Base-by-base conservation (phyloP, 2,329 filamentous ascomycete species). In the Monilinia laxa region DNA sequence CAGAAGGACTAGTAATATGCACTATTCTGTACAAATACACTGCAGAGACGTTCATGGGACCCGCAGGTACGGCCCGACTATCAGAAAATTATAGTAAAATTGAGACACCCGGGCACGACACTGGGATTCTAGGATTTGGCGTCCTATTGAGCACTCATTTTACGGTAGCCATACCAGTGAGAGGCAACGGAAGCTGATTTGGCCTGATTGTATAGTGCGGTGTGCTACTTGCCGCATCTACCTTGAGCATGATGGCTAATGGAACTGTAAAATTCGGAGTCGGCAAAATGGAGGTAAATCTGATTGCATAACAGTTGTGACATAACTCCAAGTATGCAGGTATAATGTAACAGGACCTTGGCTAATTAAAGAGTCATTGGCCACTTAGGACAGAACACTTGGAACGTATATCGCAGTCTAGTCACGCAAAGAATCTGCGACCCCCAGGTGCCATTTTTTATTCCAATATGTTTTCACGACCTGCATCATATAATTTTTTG, bases 131-230 rank as follows among this genome's bases (percentile, higher is more conserved):
- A 18, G 40, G 56, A 14, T 59, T 47, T 59, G 56, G n/a, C 14
- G n/a, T 28, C 4, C 28, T 28, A 35, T 40, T 59, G 7, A 59
- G 40, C 16, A 47, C 25, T 59, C n/a, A 40, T 5, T 47, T 59
- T 45, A 20, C 56, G 40, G 56, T 40, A 12, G 56, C 56, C 28
- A 47, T 59, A 25, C 40, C 47, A 38, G n/a, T 20, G 7, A 31
- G 0, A 16, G 23, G 28, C 14, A 7, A 18, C 28, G 38, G 56
- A 23, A 31, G 56, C 23, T 59, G 56, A 40, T 18, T 28, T 7
- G 56, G 10, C 28, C 28, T 59, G 40, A 59, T 59, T 47, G n/a
- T 59, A 12, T 59, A n/a, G 40, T 59, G 38, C 11, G 56, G 56
- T 45, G 38, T 45, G 12, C 42, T 59, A 47, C 56, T 59, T 11